phyloP scores from a whole-genome alignment of 208 protist species.

The Acanthamoeba culbertsoni region DNA sequence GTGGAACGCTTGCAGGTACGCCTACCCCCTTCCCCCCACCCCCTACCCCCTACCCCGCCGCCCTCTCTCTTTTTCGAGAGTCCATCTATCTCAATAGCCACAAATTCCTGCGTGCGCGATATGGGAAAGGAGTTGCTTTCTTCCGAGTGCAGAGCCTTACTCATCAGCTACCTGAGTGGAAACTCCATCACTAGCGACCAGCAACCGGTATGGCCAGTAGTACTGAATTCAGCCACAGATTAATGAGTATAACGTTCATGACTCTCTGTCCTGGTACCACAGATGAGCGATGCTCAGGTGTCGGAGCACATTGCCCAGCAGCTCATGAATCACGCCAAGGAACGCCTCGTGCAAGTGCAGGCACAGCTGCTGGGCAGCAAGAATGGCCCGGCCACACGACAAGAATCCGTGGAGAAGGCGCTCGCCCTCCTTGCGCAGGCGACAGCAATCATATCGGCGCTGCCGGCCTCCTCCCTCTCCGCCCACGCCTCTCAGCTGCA shows the following conservation, averaged over 20 bases:
- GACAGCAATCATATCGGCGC: background rate
- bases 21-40: background rate
- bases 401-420: background rate
- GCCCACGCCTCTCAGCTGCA: background rate
- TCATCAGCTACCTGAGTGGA: background rate
- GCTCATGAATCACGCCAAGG: background rate
- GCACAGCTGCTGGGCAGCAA: background rate
- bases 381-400: background rate
- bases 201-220: background rate
- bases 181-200: background rate
- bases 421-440: background rate
- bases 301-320: background rate
- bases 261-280: background rate
- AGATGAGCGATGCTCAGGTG: background rate
- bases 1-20: background rate
- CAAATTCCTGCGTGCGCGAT: background rate
- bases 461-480: background rate
- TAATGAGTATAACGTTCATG: background rate
- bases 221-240: background rate
- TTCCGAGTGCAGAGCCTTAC: background rate
- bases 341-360: background rate
- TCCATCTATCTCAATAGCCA: background rate
- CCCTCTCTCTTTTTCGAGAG: background rate
- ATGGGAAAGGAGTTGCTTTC: background rate
- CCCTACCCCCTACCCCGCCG: background rate